Percentiles rank a stretch among this genome's conserved stretches.
phyloP scores from a whole-genome alignment of 305 asterid genomes.

The Solanum chacoense region DNA sequence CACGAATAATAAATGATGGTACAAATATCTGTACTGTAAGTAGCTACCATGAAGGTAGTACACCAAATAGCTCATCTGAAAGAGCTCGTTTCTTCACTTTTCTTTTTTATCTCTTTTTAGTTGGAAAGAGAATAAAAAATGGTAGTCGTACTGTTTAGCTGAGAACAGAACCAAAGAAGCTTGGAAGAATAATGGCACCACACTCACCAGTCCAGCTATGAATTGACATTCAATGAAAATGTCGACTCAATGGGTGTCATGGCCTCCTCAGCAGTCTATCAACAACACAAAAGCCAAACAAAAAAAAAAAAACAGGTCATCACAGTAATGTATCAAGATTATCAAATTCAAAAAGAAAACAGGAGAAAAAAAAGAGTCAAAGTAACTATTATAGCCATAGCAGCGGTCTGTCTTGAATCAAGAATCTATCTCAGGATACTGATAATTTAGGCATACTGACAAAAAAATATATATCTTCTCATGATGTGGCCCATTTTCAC shows the following conservation, averaged over 20 bases:
- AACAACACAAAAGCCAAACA: not conserved
- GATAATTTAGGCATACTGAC: not conserved
- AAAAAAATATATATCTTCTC: not conserved
- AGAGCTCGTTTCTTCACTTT: no score
- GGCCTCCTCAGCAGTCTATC: conserved; percentile 83
- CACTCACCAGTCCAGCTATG: conserved; percentile 74
- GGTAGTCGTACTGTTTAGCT: no score
- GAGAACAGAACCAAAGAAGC: not conserved
- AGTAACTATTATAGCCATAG: not conserved
- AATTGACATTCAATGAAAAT: conserved; percentile 74
- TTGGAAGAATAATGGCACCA: not conserved
- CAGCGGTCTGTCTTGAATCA: not conserved
- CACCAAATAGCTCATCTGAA: not conserved
- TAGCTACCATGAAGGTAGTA: not conserved
- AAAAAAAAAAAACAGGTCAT: not conserved
- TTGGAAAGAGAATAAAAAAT: not conserved
- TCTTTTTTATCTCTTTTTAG: not conserved
- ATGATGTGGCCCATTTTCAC: not conserved
- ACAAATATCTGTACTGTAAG: not conserved
- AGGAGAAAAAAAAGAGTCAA: not conserved
- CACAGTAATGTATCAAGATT: not conserved
- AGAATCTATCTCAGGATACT: not conserved
- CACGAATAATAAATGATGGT: not conserved
- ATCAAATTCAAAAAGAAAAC: not conserved
- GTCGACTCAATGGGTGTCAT: conserved; percentile 90